Evolutionary conservation across 2,329 filamentous ascomycete species (phyloP), one percentile per base, ranked within the genome.

Genomic region (Xylariales sp.): DNA sequence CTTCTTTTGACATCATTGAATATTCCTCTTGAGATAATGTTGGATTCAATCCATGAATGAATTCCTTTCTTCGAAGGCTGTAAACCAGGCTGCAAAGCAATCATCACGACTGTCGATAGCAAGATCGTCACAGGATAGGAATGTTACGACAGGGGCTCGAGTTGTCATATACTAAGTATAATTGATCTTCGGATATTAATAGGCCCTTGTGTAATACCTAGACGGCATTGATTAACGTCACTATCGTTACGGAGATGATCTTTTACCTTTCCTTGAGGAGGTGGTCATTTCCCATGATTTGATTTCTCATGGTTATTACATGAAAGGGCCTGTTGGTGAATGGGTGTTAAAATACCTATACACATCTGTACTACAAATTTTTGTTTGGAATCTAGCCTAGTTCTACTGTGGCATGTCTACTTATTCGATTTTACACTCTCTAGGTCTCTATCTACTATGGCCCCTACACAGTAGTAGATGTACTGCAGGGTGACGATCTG

Each of bases 1-100:
- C 23, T 53, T 58, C 55, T 18, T 41, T 56, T 55, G 60, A 62
- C 52, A 62, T 62, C 50, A 62, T 43, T 55, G n/a, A 4, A 3
- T 18, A 3, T 48, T 62, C 50, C 59, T 36, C 6, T 55, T 14
- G 39, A 14, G 32, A 18, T 12, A 18, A 18, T 12, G 5, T 41
- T 41, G 60, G 60, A 49, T 55, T 62, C 50, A 49, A 49, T 41
- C 39, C 60, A n/a, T n/a, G 5, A 16, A 12, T 12, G 4, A 41
- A 12, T 41, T 41, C 23, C 23, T 41, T 41, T 9, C 8, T 41
- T 30, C 6, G 8, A 45, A 18, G 6, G 10, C 5, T 7, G 34
- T 49, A 5, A 56, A 48, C 7, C 23, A 9, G 16, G 9, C 39
- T 39, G 5, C 16, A 14, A 30, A 41, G 16, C 18, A 45, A n/a